A percentile compares a stretch with the other conserved stretches of the same genome.
Evolutionary conservation across 2,329 filamentous ascomycete genomes (phyloP).

Genomic region (Delphinella strobiligena): DNA sequence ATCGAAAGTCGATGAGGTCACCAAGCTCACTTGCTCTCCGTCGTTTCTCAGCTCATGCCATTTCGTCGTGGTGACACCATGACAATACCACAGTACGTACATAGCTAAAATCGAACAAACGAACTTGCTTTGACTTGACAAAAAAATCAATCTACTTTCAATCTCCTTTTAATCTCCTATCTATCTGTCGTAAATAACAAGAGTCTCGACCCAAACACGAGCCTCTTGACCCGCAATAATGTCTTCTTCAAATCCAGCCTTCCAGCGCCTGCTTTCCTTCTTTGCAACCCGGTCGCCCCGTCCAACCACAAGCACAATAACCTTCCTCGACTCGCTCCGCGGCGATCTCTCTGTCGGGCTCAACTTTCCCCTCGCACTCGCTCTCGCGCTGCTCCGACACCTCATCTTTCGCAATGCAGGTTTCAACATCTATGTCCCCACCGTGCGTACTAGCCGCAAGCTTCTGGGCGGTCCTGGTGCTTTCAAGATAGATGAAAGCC

Average conservation of each 20-base stretch:
- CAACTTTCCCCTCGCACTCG: constrained; percentile 24
- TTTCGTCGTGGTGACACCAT: too few species aligned
- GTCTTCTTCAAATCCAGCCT: constrained; percentile 15
- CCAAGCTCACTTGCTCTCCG: too few species aligned
- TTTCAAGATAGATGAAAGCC: constrained; percentile 19
- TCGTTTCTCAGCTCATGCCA: too few species aligned
- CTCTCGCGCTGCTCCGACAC: constrained; percentile 21
- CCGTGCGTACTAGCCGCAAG: constrained; percentile 16
- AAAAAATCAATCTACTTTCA: too few species aligned
- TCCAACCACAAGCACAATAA: constrained; percentile 21
- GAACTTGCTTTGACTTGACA: too few species aligned
- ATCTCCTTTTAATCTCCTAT: too few species aligned
- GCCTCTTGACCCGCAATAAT: constrained; percentile 3
- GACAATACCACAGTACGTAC: too few species aligned
- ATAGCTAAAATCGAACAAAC: too few species aligned
- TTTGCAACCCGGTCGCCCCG: constrained; percentile 20
- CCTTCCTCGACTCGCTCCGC: constrained; percentile 21
- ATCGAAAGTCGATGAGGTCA: not conserved
- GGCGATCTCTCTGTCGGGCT: constrained; percentile 25
- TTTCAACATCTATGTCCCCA: constrained; percentile 23
- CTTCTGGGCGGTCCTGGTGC: constrained; percentile 16
- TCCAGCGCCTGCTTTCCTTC: constrained; percentile 25
- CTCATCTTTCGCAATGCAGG: constrained; percentile 21
- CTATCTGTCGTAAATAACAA: too few species aligned
- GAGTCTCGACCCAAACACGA: not conserved